phyloP scores from a whole-genome alignment of 2,329 filamentous ascomycete species.

The Ascomycota sp. region DNA sequence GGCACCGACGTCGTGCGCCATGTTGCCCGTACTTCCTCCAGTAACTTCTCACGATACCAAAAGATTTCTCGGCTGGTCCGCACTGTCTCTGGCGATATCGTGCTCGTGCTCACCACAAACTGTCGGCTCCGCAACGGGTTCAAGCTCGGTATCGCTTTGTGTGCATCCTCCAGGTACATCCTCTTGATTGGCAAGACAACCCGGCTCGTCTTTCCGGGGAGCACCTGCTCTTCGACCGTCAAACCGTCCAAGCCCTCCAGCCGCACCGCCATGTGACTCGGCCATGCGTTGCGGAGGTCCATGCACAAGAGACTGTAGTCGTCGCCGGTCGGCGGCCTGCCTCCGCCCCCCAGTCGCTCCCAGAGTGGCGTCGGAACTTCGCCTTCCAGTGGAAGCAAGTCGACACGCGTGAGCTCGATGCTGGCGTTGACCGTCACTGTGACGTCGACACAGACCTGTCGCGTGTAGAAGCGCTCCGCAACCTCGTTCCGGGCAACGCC shows the following conservation, averaged over 20 bases:
- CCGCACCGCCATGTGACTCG: conserved; percentile 50
- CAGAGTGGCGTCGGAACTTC: conserved; percentile 43
- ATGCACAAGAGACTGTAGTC: conserved; percentile 63
- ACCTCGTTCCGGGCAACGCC: conserved; percentile 48
- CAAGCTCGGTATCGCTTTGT: conserved; percentile 58
- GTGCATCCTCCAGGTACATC: conserved; percentile 55
- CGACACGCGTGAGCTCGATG: conserved; percentile 61
- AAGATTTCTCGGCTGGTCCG: conserved; percentile 63
- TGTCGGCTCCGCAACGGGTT: conserved; percentile 74
- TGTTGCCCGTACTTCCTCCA: conserved; percentile 47
- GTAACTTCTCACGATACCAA: conserved; percentile 72
- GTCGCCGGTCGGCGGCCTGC: conserved; percentile 21
- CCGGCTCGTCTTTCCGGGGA: conserved; percentile 51
- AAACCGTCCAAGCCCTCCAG: conserved; percentile 33
- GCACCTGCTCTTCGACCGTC: conserved; percentile 31
- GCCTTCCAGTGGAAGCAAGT: conserved; percentile 53
- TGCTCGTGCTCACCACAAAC: conserved; percentile 69
- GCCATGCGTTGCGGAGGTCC: conserved; percentile 82
- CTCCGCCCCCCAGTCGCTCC: conserved; percentile 20
- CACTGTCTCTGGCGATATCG: conserved; percentile 62
- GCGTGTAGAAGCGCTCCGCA: conserved; percentile 58
- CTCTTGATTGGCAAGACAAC: conserved; percentile 58
- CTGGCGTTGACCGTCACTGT: conserved; percentile 85
- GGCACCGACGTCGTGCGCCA: conserved; percentile 42
- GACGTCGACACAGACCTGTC: conserved; percentile 61